Evolutionary conservation across 2,329 filamentous ascomycete species (phyloP), one percentile per base, ranked within the genome.

Genomic region (Diplodia sapinea): DNA sequence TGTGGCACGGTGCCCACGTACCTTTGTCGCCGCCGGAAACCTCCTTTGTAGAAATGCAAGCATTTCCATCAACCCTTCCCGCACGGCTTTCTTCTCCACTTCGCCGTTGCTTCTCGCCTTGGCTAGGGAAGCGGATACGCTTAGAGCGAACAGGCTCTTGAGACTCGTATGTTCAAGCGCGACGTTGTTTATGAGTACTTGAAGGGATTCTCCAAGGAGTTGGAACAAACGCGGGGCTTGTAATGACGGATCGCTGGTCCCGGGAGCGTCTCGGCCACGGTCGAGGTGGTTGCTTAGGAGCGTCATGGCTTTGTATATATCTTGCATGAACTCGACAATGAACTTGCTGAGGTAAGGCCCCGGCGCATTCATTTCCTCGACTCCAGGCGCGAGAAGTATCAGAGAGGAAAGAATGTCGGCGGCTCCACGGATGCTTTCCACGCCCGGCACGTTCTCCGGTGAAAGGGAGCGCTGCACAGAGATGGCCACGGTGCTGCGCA

Each of bases 271-370:
- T 38, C 4, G 13, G n/a, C n/a, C 23, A 17, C 4, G 11, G 13
- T 64, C 61, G 11, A 64, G 61, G 50, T 17, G 33, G 3, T 29
- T 64, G 47, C 61, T 26, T 4, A 64, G 17, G 29, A 64, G 11
- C 3, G 61, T 9, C 9, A 64, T 5, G 9, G 61, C 43, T 17
- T 52, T 51, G 11, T 38, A n/a, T 36, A 64, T 40, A n/a, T 26
- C 31, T 20, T 64, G 31, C 20, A 40, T 52, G 31, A 52, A 64
- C 36, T 51, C 49, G n/a, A 52, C 49, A 11, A 38, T 17, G 20
- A 51, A 64, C 5, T 40, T 9, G 40, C 38, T 31, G 6, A 38
- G 61, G 15, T 26, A 40, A 3, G 43, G 47, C 11, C 26, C 29
- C n/a, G 12, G 17, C 13, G 29, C n/a, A 3, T 6, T 23, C 2